Evolutionary conservation across 2,329 filamentous ascomycete genomes (phyloP), one percentile per base, ranked within the genome.

Genomic region (Nemania serpens): DNA sequence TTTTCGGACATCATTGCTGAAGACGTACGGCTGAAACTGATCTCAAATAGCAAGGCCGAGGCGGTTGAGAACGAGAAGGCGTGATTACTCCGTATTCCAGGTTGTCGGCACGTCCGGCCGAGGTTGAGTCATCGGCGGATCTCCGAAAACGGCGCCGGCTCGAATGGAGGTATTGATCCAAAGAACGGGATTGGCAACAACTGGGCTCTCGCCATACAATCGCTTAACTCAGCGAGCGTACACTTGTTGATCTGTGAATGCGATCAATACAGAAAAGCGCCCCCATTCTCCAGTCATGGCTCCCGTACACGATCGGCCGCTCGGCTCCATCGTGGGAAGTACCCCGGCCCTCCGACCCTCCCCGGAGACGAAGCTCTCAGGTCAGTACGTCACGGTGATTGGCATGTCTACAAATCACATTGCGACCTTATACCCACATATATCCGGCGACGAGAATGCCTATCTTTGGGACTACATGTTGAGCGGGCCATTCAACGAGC

Each of bases 381-480:
- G 69, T 42, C 68, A 61, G 6, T 63, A 68, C 37, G 62, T 66
- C 20, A 71, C 65, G 2, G 25, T 72, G 15, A 59, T 64, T 15
- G 62, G 62, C 5, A 56, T 72, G 49, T 51, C 64, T 3, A 20
- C 51, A 2, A 43, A 57, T 22, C 70, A 72, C 39, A 62, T 63
- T 12, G 65, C 64, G 15, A 49, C 63, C 2, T 49, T 72, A 17
- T 71, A 66, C 41, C 61, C 67, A 25, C 63, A 66, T 17, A 42
- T 71, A 52, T 66, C 66, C 5, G 69, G 69, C 10, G 62, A 65
- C 1, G 61, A 66, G 33, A 69, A 69, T 48, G 63, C 65, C 15
- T 51, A 62, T 37, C 65, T 70, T 3, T 72, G 70, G 70, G 65
- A 69, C 20, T 73, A 74, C 58, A 63, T 74, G 64, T 37, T 59